Evolutionary conservation across 1,284 basidiomycete genomes (phyloP).

Genomic region (Gymnopus androsaceus): DNA sequence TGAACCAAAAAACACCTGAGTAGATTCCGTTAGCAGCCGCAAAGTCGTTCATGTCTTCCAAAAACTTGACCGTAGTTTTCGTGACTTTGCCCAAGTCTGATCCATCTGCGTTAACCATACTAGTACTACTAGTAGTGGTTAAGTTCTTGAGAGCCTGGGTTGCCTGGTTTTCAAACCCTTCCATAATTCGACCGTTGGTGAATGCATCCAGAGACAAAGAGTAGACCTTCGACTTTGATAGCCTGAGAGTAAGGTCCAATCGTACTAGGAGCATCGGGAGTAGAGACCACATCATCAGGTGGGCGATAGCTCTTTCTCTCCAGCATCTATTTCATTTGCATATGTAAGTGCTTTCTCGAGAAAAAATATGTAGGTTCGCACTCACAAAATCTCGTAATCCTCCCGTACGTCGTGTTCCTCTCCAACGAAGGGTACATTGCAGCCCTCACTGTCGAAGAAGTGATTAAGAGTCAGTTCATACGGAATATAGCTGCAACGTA

Average conservation of each 20-base stretch:
- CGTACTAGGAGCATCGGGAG: conserved; percentile 81
- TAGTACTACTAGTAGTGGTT: too few relatives aligned
- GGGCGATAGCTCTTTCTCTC: too few relatives aligned
- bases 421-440: too few relatives aligned
- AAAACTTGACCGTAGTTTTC: conserved; percentile 86
- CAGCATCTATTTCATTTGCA: too few relatives aligned
- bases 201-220: conserved; percentile 91
- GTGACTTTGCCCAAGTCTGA: conserved; percentile 77
- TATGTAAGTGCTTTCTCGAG: too few relatives aligned
- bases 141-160: conserved; percentile 88
- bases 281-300: too few relatives aligned
- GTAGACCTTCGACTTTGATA: conserved; percentile 80
- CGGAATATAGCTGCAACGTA: too few relatives aligned
- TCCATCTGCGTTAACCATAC: conserved; percentile 84
- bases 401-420: too few relatives aligned
- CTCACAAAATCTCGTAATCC: too few relatives aligned
- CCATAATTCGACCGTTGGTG: conserved; percentile 71
- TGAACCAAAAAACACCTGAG: conserved; percentile 78
- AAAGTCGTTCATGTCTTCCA: conserved; percentile 94
- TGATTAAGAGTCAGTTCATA: too few relatives aligned
- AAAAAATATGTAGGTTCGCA: too few relatives aligned
- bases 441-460: too few relatives aligned
- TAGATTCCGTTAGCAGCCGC: conserved; percentile 81
- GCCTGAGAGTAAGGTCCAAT: conserved; percentile 93
- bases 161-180: conserved; percentile 85